Evolutionary conservation across 805 yeast species (phyloP).

Genomic region (Wilhelminamyces savonicus): DNA sequence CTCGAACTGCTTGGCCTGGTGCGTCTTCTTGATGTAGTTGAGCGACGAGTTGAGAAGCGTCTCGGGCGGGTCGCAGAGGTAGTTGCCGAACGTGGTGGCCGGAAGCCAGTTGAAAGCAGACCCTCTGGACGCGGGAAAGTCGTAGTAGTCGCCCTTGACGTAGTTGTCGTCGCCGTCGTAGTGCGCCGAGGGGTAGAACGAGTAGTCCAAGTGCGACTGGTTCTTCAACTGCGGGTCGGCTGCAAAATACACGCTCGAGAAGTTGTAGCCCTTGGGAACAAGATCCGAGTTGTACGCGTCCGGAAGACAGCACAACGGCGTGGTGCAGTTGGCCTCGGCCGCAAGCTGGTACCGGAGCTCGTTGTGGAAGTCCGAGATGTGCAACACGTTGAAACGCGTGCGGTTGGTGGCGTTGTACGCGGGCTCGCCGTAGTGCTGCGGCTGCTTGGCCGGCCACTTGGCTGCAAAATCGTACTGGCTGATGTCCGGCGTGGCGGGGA

Average conservation of each 20-base stretch:
- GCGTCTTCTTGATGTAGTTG: slow-evolving; percentile 30
- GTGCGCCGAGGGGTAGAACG: slow-evolving; percentile 27
- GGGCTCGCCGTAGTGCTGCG: slow-evolving; percentile 20
- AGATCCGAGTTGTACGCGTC: slow-evolving; percentile 33
- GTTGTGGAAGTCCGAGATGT: slow-evolving; percentile 61
- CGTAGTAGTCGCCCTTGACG: slow-evolving; percentile 28
- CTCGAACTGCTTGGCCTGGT: slow-evolving; percentile 37
- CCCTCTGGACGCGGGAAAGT: slow-evolving; percentile 19
- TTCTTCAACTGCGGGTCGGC: slow-evolving; percentile 5
- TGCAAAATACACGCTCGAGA: slow-evolving; percentile 20
- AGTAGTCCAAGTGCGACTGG: slow-evolving; percentile 8
- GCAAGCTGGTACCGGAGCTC: slow-evolving; percentile 50
- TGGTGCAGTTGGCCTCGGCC: slow-evolving; percentile 51
- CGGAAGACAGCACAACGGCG: slow-evolving; percentile 56
- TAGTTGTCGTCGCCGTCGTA: slow-evolving; percentile 19
- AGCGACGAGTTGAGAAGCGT: slow-evolving; percentile 54
- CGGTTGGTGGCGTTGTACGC: slow-evolving; percentile 14
- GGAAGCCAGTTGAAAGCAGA: slow-evolving; percentile 37
- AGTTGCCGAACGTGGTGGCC: slow-evolving; percentile 57
- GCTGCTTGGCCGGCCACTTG: slow-evolving; percentile 32
- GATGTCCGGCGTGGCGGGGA: not conserved
- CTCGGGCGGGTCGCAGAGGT: slow-evolving; percentile 63
- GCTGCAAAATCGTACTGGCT: slow-evolving; percentile 14
- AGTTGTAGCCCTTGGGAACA: slow-evolving; percentile 16
- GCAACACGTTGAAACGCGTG: slow-evolving; percentile 53